These are phyloP conservation scores for Eimeria nieschulzi DNA, from an alignment of 169 alveolate species.

Conservation along the genomic window DNA sequence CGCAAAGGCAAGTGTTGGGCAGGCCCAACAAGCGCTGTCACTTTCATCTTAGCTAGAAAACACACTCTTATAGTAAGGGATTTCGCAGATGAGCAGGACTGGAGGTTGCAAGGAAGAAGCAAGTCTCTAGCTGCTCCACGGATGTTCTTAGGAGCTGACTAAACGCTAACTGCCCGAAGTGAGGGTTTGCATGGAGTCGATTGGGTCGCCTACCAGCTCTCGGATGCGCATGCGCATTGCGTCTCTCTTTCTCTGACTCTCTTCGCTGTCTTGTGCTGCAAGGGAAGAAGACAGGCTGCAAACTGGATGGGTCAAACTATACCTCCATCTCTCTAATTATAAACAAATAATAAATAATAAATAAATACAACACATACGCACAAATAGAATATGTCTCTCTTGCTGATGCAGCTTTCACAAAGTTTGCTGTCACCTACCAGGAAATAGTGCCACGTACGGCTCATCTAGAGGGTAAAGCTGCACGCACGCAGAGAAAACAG, in stretches of 20 bases:
- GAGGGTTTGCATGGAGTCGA: too few species aligned
- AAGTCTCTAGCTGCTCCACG: background rate
- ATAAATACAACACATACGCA: too few species aligned
- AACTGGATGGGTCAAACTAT: background rate
- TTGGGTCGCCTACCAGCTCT: constrained; percentile 32
- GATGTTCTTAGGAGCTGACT: background rate
- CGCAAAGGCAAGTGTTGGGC: background rate
- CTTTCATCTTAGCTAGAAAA: too few species aligned
- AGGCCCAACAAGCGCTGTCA: background rate
- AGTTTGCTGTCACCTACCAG: constrained; percentile 7
- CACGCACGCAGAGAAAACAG: too few species aligned
- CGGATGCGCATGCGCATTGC: constrained; percentile 50
- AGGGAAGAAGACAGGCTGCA: background rate
- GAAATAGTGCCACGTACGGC: constrained; percentile 73
- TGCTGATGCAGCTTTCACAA: too few species aligned
- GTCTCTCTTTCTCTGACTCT: constrained; percentile 48
- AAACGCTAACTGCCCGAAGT: too few species aligned
- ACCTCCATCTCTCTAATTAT: background rate
- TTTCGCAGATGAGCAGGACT: background rate
- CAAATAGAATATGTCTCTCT: too few species aligned
- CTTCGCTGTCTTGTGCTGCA: constrained; percentile 60
- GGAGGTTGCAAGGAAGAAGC: background rate
- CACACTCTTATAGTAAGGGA: background rate
- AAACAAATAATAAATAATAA: too few species aligned
- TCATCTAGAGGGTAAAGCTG: constrained; percentile 66